Base-by-base conservation (phyloP, 305 asterid species). In the Solanum hybrid region DNA sequence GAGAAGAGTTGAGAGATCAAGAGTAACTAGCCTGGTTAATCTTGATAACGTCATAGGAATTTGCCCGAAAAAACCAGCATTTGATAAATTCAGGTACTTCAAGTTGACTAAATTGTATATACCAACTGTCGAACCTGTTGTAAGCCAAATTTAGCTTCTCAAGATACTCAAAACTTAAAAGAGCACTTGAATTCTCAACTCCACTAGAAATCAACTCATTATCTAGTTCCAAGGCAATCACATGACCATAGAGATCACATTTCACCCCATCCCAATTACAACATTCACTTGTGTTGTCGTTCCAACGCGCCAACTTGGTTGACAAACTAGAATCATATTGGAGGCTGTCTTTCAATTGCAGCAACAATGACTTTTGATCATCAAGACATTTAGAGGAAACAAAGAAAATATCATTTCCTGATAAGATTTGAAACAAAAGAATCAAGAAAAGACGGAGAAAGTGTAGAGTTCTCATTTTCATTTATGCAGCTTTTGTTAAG, bases 21-120 rank as follows among this genome's bases (percentile, higher is more conserved):
- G 95, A 86, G 24, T 36, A 13, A 24, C 90, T 91, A 96, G 91
- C 32, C 81, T 93, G n/a, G 37, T 92, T 93, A 96, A 14, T 4
- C 27, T 17, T 0, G 94, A 90, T 64, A 89, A 35, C 19, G 17
- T 42, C 56, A 42, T 13, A 0, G 98, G 97, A 51, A 95, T 78
- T 77, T 96, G 96, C 32, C 97, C 95, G 1, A 26, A 84, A 32
- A 96, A 95, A 45, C 95, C 94, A 31, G 97, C 92, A 85, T 88
- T 19, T 0, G 94, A 90, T 66, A 5, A 34, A 78, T 96, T 95
- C 85, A 96, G 92, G 85, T 92, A 88, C 6, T 40, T 77, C 92
- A 95, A 90, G 76, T 89, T 92, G 8, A 92, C 89, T 26, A 94
- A 91, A 72, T 91, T 91, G 22, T 66, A 88, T 69, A 96, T 75